These are phyloP conservation scores for Eragrostis curvula DNA, from an alignment of 176 grass and related monocot genomes.

Conservation along the genomic window DNA sequence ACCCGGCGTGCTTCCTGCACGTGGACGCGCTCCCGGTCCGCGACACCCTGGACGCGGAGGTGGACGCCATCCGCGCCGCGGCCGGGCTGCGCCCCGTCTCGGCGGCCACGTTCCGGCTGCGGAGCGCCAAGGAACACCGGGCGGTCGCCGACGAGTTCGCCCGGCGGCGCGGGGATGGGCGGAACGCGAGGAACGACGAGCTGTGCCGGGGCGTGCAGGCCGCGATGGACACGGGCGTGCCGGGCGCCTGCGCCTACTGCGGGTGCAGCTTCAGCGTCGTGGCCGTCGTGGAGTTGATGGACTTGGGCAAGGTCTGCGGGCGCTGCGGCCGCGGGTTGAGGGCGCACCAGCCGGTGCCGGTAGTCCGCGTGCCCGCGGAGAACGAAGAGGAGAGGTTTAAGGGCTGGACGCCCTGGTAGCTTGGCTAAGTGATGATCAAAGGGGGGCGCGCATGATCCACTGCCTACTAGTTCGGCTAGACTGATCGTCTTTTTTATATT, in stretches of 20 bases:
- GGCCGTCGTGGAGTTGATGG: neutral
- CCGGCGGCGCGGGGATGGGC: neutral
- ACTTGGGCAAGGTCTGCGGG: neutral
- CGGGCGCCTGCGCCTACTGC: slow-evolving; percentile 28
- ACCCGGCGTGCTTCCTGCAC: neutral
- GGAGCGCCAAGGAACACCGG: neutral
- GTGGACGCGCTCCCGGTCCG: neutral
- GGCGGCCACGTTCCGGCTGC: neutral
- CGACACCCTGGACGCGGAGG: neutral
- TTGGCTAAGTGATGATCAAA: too few species aligned
- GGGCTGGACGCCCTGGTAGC: slow-evolving; percentile 21
- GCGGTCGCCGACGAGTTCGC: neutral
- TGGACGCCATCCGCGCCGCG: neutral
- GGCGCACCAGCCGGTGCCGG: neutral
- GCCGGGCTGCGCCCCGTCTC: neutral
- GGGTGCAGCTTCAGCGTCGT: slow-evolving; percentile 22
- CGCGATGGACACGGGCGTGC: neutral
- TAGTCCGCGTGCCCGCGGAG: neutral
- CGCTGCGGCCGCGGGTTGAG: neutral
- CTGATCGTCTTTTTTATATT: neutral
- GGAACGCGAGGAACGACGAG: neutral
- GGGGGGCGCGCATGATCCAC: too few species aligned
- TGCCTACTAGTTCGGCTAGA: neutral
- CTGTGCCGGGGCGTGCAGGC: slow-evolving; percentile 24
- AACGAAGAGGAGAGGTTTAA: slow-evolving; percentile 12